These are phyloP conservation scores for Candida insectorum DNA, from an alignment of 805 yeast genomes.

Conservation along the genomic window DNA sequence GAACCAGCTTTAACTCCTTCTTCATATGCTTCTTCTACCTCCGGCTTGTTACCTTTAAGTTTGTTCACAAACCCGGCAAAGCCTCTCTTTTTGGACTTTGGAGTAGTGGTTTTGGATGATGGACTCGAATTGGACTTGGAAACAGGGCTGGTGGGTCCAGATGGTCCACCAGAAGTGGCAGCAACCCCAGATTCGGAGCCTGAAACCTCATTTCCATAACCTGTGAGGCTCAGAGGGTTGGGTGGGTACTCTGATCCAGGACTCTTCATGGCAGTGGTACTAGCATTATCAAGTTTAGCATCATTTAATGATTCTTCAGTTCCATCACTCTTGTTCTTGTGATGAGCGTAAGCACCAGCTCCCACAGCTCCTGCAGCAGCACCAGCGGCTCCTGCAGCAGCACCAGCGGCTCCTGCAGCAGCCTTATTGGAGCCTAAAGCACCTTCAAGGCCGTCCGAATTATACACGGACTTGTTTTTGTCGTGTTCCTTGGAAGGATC, in stretches of 20 bases:
- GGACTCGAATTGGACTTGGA: too few species aligned
- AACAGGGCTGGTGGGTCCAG: too few species aligned
- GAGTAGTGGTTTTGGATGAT: neutral
- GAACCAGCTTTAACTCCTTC: conserved; percentile 17
- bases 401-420: conserved; percentile 11
- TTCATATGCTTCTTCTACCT: conserved; percentile 16
- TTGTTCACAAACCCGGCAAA: too few species aligned
- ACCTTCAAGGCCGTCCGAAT: conserved; percentile 21
- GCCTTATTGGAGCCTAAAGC: too few species aligned
- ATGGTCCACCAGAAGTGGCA: conserved; percentile 11
- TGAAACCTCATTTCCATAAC: neutral
- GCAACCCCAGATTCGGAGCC: conserved; percentile 12
- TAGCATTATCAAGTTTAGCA: conserved; percentile 8
- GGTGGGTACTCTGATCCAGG: conserved; percentile 10
- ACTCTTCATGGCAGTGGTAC: conserved; percentile 11
- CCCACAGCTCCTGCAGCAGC: conserved; percentile 14
- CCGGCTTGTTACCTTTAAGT: too few species aligned
- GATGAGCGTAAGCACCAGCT: conserved; percentile 2
- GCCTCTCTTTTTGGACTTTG: neutral
- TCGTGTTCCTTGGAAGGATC: conserved; percentile 24
- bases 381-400: conserved; percentile 10
- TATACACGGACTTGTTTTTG: conserved; percentile 31
- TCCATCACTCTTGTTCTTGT: neutral
- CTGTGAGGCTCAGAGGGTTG: too few species aligned
- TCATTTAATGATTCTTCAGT: conserved; percentile 2